Conservation (phyloP, 108 stramenopile genomes). For the Bacterosira constricta region DNA sequence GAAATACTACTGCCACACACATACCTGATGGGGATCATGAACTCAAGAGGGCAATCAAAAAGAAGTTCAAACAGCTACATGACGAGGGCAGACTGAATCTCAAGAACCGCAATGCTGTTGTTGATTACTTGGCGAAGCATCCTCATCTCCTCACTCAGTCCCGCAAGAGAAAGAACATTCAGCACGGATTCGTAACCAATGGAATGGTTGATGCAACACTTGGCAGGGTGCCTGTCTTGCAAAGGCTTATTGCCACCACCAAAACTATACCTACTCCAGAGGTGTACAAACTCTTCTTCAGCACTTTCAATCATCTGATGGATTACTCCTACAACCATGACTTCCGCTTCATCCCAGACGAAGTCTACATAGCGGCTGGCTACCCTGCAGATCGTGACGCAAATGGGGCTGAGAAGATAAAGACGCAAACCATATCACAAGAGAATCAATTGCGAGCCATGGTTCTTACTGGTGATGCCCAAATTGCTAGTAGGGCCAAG, state of each 20-base stretch:
- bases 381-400: conserved; percentile 2
- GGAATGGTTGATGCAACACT: background rate
- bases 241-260: background rate
- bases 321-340: background rate
- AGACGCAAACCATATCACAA: background rate
- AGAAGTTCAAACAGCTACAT: background rate
- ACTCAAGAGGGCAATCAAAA: background rate
- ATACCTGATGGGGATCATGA: background rate
- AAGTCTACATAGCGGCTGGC: background rate
- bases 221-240: background rate
- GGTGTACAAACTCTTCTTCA: background rate
- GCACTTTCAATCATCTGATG: background rate
- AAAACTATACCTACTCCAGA: background rate
- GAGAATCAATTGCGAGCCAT: conserved; percentile 6
- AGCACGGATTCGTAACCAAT: background rate
- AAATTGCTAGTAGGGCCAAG: background rate
- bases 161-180: background rate
- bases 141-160: background rate
- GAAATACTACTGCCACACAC: background rate
- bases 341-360: background rate
- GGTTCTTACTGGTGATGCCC: background rate
- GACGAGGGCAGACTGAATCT: background rate
- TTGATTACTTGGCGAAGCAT: conserved; percentile 5
- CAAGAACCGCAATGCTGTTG: background rate
- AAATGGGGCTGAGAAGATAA: background rate